These are phyloP conservation scores for Paxillus involutus DNA, from an alignment of 768 basidiomycete species.

Conservation along the genomic window DNA sequence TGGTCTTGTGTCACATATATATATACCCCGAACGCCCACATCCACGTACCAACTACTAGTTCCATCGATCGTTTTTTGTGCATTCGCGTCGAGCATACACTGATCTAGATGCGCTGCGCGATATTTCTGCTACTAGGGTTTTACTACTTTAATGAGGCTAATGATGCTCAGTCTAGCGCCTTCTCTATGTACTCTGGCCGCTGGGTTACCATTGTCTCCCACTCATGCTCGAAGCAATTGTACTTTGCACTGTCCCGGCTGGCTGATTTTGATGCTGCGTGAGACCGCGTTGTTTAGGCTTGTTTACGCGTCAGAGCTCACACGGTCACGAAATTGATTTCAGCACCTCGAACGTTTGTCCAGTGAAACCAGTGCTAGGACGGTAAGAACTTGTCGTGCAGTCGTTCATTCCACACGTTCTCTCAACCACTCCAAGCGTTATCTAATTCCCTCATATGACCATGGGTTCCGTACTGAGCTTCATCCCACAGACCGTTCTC, in stretches of 20 bases:
- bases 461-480: conserved; percentile 51
- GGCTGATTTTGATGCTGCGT: conserved; percentile 3
- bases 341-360: too few relatives aligned
- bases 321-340: too few relatives aligned
- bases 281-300: conserved; percentile 22
- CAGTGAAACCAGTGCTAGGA: too few relatives aligned
- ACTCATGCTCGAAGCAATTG: too few relatives aligned
- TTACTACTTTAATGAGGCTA: conserved; percentile 8
- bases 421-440: too few relatives aligned
- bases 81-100: neutral
- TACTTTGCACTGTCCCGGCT: too few relatives aligned
- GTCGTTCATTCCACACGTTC: too few relatives aligned
- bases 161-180: conserved; percentile 1
- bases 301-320: conserved; percentile 25
- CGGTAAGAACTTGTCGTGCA: too few relatives aligned
- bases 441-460: neutral
- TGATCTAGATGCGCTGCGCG: neutral
- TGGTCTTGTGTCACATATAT: too few relatives aligned
- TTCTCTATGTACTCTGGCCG: neutral
- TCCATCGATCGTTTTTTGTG: neutral
- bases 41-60: too few relatives aligned
- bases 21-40: too few relatives aligned
- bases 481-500: conserved; percentile 40
- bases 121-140: neutral
- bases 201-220: neutral